Evolutionary conservation across 306 rosid species (phyloP).

Genomic region (Dicorynia guianensis): DNA sequence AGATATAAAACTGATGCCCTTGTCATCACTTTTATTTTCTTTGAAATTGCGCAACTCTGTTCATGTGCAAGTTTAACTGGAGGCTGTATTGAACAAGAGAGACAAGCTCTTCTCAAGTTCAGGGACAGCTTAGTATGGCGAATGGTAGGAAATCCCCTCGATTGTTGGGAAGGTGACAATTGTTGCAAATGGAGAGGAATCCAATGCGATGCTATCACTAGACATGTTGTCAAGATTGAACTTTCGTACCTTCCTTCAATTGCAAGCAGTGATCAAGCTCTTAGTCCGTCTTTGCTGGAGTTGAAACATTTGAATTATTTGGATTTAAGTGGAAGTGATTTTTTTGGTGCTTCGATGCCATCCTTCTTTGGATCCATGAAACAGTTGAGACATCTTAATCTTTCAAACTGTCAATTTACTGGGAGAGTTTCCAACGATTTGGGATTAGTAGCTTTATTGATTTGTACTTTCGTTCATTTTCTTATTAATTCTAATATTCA

Average conservation of each 20-base stretch:
- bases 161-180: not conserved
- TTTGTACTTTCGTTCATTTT: no score
- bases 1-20: not conserved
- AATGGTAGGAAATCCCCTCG: no score
- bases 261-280: not conserved
- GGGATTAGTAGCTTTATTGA: no score
- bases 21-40: not conserved
- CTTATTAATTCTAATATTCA: no score
- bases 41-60: not conserved
- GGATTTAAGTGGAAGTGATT: not conserved
- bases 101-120: not conserved
- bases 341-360: not conserved
- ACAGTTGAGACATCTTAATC: slow-evolving; percentile 1
- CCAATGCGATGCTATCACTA: not conserved
- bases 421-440: not conserved
- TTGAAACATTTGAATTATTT: slow-evolving; percentile 1
- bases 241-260: not conserved
- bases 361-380: not conserved
- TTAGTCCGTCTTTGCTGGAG: not conserved
- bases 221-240: slow-evolving; percentile 5
- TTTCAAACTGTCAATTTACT: not conserved
- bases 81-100: slow-evolving; percentile 1
- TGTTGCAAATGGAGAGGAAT: slow-evolving; percentile 8
- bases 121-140: not conserved
- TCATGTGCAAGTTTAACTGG: not conserved